These are phyloP conservation scores for Endothia cerciana DNA, from an alignment of 2,329 filamentous ascomycete genomes.

Conservation along the genomic window DNA sequence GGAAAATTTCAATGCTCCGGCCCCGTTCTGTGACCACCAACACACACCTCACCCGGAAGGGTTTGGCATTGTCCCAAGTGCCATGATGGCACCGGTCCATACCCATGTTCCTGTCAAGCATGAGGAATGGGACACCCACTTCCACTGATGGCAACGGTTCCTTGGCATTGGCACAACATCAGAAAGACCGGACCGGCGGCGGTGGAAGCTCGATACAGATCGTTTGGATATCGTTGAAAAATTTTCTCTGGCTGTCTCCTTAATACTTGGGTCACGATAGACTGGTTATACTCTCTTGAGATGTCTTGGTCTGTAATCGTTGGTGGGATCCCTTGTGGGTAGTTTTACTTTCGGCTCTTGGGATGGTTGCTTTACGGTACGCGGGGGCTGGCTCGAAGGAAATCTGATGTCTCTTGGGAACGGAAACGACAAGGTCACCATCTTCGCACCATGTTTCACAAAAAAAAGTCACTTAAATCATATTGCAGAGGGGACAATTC, in stretches of 20 bases:
- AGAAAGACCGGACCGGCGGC: background rate
- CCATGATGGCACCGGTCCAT: slow-evolving; percentile 22
- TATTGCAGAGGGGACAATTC: background rate
- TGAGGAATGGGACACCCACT: slow-evolving; percentile 27
- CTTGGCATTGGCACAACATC: background rate
- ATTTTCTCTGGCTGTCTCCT: background rate
- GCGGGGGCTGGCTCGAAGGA: background rate
- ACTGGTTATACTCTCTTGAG: background rate
- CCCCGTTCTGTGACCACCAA: slow-evolving; percentile 33
- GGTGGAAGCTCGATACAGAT: background rate
- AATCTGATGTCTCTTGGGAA: background rate
- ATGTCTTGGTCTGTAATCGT: background rate
- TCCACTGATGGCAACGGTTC: background rate
- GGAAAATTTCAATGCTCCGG: slow-evolving; percentile 34
- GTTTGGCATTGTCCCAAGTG: slow-evolving; percentile 25
- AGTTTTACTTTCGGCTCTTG: background rate
- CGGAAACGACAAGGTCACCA: background rate
- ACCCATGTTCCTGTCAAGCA: slow-evolving; percentile 25
- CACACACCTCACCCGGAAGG: slow-evolving; percentile 27
- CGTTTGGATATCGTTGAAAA: background rate
- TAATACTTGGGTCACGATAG: background rate
- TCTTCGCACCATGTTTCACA: background rate
- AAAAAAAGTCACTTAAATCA: background rate
- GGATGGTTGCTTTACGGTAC: background rate
- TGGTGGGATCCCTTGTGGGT: background rate